phyloP scores from a whole-genome alignment of 257 asterid genomes.

The Fraxinus pennsylvanica region DNA sequence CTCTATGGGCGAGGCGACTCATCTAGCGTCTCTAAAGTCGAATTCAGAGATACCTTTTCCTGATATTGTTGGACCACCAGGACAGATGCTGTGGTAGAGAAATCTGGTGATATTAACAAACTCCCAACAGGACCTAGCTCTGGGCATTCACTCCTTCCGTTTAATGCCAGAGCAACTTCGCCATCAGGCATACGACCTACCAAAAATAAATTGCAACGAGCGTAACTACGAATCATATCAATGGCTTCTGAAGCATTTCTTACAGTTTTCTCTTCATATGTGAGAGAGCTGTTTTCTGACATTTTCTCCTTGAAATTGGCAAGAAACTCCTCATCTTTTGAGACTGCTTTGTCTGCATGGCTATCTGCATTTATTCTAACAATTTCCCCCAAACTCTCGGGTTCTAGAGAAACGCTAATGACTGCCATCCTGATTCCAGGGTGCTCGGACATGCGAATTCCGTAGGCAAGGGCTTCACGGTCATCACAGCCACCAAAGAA shows the following conservation, averaged over 20 bases:
- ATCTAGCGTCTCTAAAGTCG: background rate
- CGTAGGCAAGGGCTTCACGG: conserved; percentile 57
- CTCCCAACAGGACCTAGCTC: conserved; percentile 47
- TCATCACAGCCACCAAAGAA: conserved; percentile 63
- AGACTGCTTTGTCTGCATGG: conserved; percentile 9
- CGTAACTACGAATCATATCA: conserved; percentile 20
- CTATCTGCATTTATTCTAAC: conserved; percentile 26
- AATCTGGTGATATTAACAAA: conserved; percentile 32
- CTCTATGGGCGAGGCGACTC: background rate
- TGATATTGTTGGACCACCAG: conserved; percentile 47
- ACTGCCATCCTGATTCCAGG: conserved; percentile 50
- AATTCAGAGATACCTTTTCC: background rate
- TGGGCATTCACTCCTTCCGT: conserved; percentile 37
- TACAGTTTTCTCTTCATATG: conserved; percentile 36
- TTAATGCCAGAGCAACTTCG: conserved; percentile 30
- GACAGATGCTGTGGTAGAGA: conserved; percentile 39
- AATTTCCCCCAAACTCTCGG: conserved; percentile 20
- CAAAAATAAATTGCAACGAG: conserved; percentile 37
- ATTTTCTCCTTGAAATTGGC: conserved; percentile 29
- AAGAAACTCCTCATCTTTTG: conserved; percentile 34
- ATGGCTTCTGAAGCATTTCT: conserved; percentile 28
- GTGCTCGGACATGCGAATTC: conserved; percentile 56
- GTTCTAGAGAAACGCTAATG: conserved; percentile 34
- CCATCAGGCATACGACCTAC: conserved; percentile 52
- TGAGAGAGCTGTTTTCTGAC: conserved; percentile 30